Conservation (phyloP, 2,329 filamentous ascomycete species). For the Cadophora sp. region DNA sequence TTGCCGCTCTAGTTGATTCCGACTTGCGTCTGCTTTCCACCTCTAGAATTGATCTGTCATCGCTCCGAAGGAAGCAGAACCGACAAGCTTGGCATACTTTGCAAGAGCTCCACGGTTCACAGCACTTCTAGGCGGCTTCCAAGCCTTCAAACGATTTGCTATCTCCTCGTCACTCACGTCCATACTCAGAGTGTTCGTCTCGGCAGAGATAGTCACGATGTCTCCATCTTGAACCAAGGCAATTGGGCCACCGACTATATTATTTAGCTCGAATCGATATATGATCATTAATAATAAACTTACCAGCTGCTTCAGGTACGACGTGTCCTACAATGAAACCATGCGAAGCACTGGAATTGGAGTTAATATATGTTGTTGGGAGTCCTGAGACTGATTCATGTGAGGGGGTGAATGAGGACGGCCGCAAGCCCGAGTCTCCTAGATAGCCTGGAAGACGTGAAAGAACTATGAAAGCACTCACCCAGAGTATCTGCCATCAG, state of each 20-base stretch:
- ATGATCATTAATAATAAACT: constrained; percentile 2
- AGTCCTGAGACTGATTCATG: neutral
- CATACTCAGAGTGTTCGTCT: constrained; percentile 75
- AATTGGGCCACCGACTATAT: constrained; percentile 80
- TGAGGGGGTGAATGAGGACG: neutral
- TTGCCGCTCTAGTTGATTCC: neutral
- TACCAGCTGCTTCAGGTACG: constrained; percentile 79
- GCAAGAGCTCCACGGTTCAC: constrained; percentile 85
- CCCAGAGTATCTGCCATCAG: constrained; percentile 88
- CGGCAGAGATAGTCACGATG: constrained; percentile 83
- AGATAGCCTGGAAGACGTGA: neutral
- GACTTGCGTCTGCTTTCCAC: neutral
- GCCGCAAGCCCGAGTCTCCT: neutral
- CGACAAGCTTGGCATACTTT: constrained; percentile 88
- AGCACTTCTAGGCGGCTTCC: constrained; percentile 73
- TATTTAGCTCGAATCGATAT: neutral
- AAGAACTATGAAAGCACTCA: neutral
- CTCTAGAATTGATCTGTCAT: constrained; percentile 77
- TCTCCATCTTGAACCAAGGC: constrained; percentile 84
- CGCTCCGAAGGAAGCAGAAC: constrained; percentile 89
- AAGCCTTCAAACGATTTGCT: constrained; percentile 64
- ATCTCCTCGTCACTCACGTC: constrained; percentile 72
- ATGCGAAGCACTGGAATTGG: constrained; percentile 69
- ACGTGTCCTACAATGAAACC: constrained; percentile 96
- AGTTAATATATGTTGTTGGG: neutral